Conservation (phyloP, 129 eudicot genomes). For the Artemisia tridentata region DNA sequence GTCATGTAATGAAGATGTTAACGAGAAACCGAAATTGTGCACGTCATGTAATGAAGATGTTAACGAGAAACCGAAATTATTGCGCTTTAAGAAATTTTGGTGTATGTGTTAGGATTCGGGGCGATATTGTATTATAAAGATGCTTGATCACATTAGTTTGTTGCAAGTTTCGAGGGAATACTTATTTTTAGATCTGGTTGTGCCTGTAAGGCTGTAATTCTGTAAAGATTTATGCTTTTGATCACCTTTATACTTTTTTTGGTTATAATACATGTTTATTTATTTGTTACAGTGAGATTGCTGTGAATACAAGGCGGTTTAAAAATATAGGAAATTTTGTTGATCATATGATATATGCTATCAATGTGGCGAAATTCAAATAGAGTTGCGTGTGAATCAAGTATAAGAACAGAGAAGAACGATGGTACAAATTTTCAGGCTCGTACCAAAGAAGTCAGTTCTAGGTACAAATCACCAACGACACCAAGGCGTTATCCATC, state of each 20-base stretch:
- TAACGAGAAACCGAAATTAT: too few relatives aligned
- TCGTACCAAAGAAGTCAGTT: slow-evolving; percentile 60
- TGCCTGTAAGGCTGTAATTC: too few relatives aligned
- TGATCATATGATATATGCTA: slow-evolving; percentile 33
- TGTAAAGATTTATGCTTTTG: slow-evolving; percentile 63
- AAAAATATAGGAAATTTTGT: slow-evolving; percentile 27
- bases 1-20: too few relatives aligned
- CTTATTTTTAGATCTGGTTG: slow-evolving; percentile 45
- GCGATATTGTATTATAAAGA: slow-evolving; percentile 19
- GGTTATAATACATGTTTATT: slow-evolving; percentile 36
- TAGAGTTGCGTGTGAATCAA: slow-evolving; percentile 47
- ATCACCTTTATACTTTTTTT: slow-evolving; percentile 46
- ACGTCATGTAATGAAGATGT: too few relatives aligned
- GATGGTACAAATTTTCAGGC: slow-evolving; percentile 50
- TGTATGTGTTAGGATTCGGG: slow-evolving; percentile 33
- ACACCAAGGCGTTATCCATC: slow-evolving; percentile 68
- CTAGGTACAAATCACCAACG: slow-evolving; percentile 76
- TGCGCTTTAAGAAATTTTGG: not conserved
- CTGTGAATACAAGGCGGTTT: not conserved
- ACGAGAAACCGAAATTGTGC: too few relatives aligned
- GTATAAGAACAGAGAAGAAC: slow-evolving; percentile 53
- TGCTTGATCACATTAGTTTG: slow-evolving; percentile 36
- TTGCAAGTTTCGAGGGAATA: slow-evolving; percentile 35
- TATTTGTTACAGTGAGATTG: slow-evolving; percentile 22
- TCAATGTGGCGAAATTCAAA: slow-evolving; percentile 63